phyloP scores from a whole-genome alignment of 176 grass and related monocot genomes.

The Miscanthus lutarioriparius region DNA sequence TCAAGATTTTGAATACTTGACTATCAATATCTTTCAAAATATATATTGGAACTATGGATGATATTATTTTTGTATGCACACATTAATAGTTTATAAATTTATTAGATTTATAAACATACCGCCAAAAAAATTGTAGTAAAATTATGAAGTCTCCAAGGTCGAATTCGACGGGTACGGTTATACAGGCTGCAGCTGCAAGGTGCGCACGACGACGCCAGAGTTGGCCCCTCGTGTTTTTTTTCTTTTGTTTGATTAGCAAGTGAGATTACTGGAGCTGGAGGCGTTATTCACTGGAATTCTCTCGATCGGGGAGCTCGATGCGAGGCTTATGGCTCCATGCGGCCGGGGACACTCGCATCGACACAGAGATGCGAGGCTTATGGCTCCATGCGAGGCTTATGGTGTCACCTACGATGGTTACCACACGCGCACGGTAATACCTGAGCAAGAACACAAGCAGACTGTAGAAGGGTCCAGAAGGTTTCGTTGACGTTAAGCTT shows the following conservation, averaged over 20 bases:
- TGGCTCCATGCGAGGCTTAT: constrained; percentile 11
- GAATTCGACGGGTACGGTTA: background rate
- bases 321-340: background rate
- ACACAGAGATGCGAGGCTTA: background rate
- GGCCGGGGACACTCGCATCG: background rate
- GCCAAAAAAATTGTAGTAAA: too few relatives aligned
- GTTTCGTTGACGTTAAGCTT: background rate
- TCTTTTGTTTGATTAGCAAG: background rate
- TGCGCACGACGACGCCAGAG: too few relatives aligned
- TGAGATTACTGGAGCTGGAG: background rate
- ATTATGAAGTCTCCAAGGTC: too few relatives aligned
- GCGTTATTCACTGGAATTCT: background rate
- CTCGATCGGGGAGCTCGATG: constrained; percentile 8
- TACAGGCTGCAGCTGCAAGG: background rate
- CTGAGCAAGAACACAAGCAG: background rate
- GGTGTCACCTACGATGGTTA: background rate
- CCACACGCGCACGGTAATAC: background rate
- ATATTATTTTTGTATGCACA: too few relatives aligned
- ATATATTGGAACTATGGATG: too few relatives aligned
- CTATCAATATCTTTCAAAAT: too few relatives aligned
- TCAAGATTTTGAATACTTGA: too few relatives aligned
- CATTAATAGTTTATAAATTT: too few relatives aligned
- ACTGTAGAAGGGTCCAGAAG: background rate
- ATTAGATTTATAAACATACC: too few relatives aligned
- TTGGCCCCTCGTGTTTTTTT: background rate